Conservation (phyloP, 768 basidiomycete species). For the Suillus placidus region DNA sequence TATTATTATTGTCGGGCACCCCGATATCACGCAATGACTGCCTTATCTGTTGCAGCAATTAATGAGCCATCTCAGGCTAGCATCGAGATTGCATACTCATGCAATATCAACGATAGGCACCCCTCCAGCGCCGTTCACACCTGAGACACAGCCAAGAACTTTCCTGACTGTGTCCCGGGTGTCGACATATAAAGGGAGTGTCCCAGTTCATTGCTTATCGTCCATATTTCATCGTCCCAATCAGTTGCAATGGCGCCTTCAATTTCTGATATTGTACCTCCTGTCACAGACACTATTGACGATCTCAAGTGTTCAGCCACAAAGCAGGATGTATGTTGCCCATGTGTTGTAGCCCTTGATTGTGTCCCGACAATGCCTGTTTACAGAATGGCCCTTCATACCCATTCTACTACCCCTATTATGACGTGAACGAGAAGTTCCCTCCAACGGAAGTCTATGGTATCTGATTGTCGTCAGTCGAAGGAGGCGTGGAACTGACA, state of each 20-base stretch:
- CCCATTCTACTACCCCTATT: conserved; percentile 52
- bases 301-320: conserved; percentile 14
- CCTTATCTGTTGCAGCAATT: not conserved
- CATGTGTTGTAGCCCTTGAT: not conserved
- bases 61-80: conserved; percentile 6
- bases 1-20: not conserved
- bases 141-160: too few relatives aligned
- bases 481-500: not conserved
- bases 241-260: conserved; percentile 19
- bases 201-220: not conserved
- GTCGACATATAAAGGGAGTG: not conserved
- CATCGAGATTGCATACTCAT: conserved; percentile 10
- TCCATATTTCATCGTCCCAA: not conserved
- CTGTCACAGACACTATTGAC: conserved; percentile 9
- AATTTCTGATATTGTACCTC: conserved; percentile 12
- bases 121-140: not conserved
- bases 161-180: too few relatives aligned
- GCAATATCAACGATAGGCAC: not conserved
- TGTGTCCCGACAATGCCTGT: not conserved
- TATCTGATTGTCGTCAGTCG: not conserved
- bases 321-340: conserved; percentile 7
- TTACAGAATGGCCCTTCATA: conserved; percentile 45
- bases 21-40: not conserved
- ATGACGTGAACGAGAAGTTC: conserved; percentile 51
- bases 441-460: conserved; percentile 44